phyloP scores from a whole-genome alignment of 352 stramenopile species.

The Phytophthora chlamydospora region DNA sequence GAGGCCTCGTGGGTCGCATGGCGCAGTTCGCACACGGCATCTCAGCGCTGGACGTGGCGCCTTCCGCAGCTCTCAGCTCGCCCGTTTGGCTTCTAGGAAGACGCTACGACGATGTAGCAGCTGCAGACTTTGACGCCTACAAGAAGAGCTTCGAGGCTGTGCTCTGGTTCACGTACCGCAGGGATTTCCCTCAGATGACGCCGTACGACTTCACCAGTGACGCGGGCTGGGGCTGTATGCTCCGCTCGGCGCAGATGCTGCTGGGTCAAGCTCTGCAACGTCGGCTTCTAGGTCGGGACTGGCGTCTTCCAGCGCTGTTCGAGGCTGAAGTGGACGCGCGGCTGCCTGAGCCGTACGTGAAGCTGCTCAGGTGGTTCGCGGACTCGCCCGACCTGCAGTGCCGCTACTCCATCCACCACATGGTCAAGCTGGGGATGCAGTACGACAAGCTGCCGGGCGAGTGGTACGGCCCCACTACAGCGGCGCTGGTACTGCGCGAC shows the following conservation, averaged over 20 bases:
- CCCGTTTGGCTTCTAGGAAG: constrained; percentile 61
- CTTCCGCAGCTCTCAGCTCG: constrained; percentile 34
- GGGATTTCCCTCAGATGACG: constrained; percentile 86
- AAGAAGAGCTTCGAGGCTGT: constrained; percentile 66
- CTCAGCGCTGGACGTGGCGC: constrained; percentile 64
- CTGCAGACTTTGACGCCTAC: constrained; percentile 57
- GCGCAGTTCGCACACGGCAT: constrained; percentile 87
- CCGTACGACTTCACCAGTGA: constrained; percentile 92
- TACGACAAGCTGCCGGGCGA: constrained; percentile 93
- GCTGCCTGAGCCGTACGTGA: constrained; percentile 49
- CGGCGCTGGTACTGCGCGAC: constrained; percentile 88
- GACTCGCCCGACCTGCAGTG: constrained; percentile 76
- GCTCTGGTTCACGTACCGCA: constrained; percentile 92
- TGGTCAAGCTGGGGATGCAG: constrained; percentile 90
- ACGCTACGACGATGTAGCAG: constrained; percentile 40
- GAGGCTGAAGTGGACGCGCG: constrained; percentile 34
- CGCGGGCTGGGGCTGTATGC: constrained; percentile 96
- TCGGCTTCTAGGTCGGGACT: constrained; percentile 66
- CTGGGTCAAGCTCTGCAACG: constrained; percentile 90
- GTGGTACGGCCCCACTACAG: constrained; percentile 93
- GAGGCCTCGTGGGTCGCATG: constrained; percentile 61
- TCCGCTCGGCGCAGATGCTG: constrained; percentile 95
- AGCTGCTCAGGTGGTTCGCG: constrained; percentile 86
- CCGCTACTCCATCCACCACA: constrained; percentile 92
- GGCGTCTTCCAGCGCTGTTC: constrained; percentile 41